A percentile compares a stretch with the other conserved stretches of the same genome.
These are phyloP conservation scores for Medicago arabica DNA, from an alignment of 306 rosid species.

Conservation along the genomic window DNA sequence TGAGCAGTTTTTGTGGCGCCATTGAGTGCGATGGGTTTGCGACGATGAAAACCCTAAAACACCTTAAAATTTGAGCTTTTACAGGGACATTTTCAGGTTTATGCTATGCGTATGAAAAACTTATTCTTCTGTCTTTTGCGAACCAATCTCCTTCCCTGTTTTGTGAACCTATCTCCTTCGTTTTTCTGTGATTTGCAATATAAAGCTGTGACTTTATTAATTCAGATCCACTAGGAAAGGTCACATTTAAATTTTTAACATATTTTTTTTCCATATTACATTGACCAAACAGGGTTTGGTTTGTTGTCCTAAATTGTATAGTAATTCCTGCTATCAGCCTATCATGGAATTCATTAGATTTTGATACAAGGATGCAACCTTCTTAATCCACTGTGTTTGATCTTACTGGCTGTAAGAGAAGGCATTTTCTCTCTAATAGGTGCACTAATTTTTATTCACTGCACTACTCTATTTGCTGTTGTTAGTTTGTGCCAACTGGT, in stretches of 20 bases:
- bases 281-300: constrained; percentile 4
- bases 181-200: background rate
- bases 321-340: constrained; percentile 22
- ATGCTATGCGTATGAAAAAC: too few species aligned
- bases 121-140: too few species aligned
- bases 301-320: constrained; percentile 3
- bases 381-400: constrained; percentile 39
- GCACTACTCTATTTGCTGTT: background rate
- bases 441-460: background rate
- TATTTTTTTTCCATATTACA: background rate
- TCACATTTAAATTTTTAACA: background rate
- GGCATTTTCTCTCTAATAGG: background rate
- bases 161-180: too few species aligned
- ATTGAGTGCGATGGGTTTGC: too few species aligned
- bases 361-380: constrained; percentile 30
- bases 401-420: constrained; percentile 39
- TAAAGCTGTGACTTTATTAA: constrained; percentile 9
- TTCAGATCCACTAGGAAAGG: constrained; percentile 27
- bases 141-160: too few species aligned
- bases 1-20: too few species aligned
- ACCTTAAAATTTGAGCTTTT: too few species aligned
- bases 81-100: too few species aligned
- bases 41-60: too few species aligned
- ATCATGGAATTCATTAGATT: constrained; percentile 23
- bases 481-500: background rate